phyloP scores from a whole-genome alignment of 2,329 filamentous ascomycete genomes.

The Aphanoascus verrucosus region DNA sequence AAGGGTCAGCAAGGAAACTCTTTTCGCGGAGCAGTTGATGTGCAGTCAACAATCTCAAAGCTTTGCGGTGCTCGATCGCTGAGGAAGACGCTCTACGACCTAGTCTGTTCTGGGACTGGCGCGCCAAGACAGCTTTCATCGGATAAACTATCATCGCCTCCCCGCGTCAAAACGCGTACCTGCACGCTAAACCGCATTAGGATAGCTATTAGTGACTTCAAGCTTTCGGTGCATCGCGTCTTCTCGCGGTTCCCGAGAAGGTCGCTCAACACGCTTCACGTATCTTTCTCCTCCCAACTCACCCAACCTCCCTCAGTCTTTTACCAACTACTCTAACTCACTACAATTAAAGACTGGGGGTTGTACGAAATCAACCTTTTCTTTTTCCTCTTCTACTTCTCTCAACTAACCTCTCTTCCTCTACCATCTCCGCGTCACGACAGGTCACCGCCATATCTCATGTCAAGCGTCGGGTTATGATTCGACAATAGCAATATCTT shows the following conservation, averaged over 20 bases:
- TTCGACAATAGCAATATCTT: not conserved
- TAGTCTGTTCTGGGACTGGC: slow-evolving; percentile 1
- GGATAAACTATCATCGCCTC: not conserved
- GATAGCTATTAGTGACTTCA: slow-evolving; percentile 7
- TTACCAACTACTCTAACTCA: slow-evolving; percentile 8
- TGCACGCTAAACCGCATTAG: slow-evolving; percentile 6
- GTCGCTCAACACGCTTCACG: slow-evolving; percentile 3
- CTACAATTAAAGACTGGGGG: not conserved
- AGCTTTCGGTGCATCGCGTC: slow-evolving; percentile 8
- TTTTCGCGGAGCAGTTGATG: not conserved
- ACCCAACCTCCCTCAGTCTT: slow-evolving; percentile 14
- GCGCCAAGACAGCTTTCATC: not conserved
- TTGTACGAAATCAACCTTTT: not conserved
- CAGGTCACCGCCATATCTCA: not conserved
- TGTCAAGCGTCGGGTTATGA: not conserved
- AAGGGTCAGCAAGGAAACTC: slow-evolving; percentile 17
- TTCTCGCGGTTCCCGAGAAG: not conserved
- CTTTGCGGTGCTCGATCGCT: not conserved
- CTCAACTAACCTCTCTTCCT: not conserved
- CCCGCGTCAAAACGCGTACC: slow-evolving; percentile 6
- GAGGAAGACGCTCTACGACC: not conserved
- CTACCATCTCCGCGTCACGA: not conserved
- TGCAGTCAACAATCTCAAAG: not conserved
- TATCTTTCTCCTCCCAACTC: slow-evolving; percentile 3
- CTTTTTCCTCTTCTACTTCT: not conserved